These are phyloP conservation scores for Rubus idaeus DNA, from an alignment of 306 rosid genomes.

Conservation along the genomic window DNA sequence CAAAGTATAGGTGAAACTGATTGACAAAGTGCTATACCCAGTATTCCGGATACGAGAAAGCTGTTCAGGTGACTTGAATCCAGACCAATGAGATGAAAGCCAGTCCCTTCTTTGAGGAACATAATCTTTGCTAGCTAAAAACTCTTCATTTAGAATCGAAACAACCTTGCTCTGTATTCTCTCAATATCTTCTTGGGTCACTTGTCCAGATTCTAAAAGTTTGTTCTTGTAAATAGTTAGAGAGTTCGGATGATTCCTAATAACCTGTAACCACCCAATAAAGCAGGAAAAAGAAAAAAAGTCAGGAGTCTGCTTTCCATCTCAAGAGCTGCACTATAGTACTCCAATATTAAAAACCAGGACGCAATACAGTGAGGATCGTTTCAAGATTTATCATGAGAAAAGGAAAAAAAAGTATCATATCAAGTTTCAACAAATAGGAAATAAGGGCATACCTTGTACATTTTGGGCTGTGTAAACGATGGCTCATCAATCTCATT, in stretches of 20 bases:
- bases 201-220: constrained; percentile 74
- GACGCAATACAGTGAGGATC: not conserved
- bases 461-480: constrained; percentile 97
- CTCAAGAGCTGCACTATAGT: not conserved
- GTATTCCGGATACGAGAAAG: constrained; percentile 88
- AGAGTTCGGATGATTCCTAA: constrained; percentile 78
- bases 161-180: constrained; percentile 67
- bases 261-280: constrained; percentile 49
- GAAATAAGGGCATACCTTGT: constrained; percentile 59
- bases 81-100: constrained; percentile 96
- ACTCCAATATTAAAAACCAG: not conserved
- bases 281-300: not conserved
- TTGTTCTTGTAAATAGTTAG: constrained; percentile 82
- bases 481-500: constrained; percentile 98
- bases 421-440: constrained; percentile 14
- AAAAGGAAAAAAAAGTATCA: not conserved
- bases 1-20: constrained; percentile 6
- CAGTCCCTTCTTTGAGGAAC: constrained; percentile 89
- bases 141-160: constrained; percentile 81
- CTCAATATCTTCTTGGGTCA: constrained; percentile 62
- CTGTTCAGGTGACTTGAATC: constrained; percentile 96
- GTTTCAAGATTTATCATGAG: not conserved
- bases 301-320: constrained; percentile 24
- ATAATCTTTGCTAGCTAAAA: constrained; percentile 87
- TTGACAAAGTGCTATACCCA: constrained; percentile 54